These are phyloP conservation scores for Thymus quinquecostatus DNA, from an alignment of 257 asterid genomes.

Conservation along the genomic window DNA sequence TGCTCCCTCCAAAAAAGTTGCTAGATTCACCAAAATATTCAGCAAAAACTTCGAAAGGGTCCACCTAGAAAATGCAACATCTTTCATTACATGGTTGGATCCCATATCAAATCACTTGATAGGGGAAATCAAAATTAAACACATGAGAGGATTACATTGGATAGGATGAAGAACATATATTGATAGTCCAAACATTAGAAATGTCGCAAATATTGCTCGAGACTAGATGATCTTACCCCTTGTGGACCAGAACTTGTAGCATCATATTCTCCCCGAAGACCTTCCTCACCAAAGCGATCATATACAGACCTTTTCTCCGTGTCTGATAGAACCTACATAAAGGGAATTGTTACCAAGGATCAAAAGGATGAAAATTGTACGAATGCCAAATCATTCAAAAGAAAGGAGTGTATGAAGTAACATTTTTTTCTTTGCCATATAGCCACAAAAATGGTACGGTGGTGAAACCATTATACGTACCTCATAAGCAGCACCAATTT, in stretches of 20 bases:
- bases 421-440: neutral
- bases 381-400: slow-evolving; percentile 18
- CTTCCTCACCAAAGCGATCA: slow-evolving; percentile 93
- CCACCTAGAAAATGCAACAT: slow-evolving; percentile 52
- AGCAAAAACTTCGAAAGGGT: slow-evolving; percentile 80
- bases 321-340: slow-evolving; percentile 83
- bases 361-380: slow-evolving; percentile 12
- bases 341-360: slow-evolving; percentile 29
- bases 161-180: neutral
- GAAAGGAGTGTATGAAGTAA: neutral
- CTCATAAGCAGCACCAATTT: slow-evolving; percentile 97
- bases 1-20: slow-evolving; percentile 66
- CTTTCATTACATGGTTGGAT: slow-evolving; percentile 17
- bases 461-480: slow-evolving; percentile 44
- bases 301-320: slow-evolving; percentile 78
- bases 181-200: slow-evolving; percentile 25
- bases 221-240: slow-evolving; percentile 46
- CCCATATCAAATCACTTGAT: slow-evolving; percentile 17
- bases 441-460: neutral
- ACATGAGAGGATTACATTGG: slow-evolving; percentile 8
- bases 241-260: slow-evolving; percentile 57
- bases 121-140: slow-evolving; percentile 19
- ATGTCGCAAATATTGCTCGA: neutral
- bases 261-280: slow-evolving; percentile 69
- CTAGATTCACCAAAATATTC: slow-evolving; percentile 74